Conservation (phyloP, 768 basidiomycete species). For the Hygrophoropsis aurantiaca region DNA sequence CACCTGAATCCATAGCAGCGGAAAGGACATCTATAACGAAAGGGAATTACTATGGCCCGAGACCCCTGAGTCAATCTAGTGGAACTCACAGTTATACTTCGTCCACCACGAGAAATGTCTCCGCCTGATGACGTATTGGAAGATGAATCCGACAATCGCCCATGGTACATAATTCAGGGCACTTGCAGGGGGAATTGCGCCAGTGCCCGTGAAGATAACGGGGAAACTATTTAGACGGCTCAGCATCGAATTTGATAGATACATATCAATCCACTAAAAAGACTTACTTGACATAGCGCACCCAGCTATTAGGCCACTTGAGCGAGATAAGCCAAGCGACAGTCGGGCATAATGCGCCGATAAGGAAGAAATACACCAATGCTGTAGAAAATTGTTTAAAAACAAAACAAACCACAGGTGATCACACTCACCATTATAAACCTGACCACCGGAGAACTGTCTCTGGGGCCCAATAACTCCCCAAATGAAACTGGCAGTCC, state of each 20-base stretch:
- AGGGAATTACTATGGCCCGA: too few relatives aligned
- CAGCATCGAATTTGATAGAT: not conserved
- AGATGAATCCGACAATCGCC: conserved; percentile 64
- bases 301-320: conserved; percentile 61
- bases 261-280: not conserved
- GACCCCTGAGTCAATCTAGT: not conserved
- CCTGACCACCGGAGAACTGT: conserved; percentile 66
- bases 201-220: conserved; percentile 55
- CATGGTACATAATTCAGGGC: conserved; percentile 69
- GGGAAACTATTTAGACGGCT: conserved; percentile 45
- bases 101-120: conserved; percentile 68
- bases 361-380: conserved; percentile 76
- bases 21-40: conserved; percentile 62
- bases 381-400: conserved; percentile 11
- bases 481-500: conserved; percentile 69
- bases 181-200: conserved; percentile 62
- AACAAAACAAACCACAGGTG: not conserved
- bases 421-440: conserved; percentile 45
- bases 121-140: conserved; percentile 60
- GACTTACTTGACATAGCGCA: conserved; percentile 64
- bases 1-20: conserved; percentile 70
- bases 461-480: conserved; percentile 77
- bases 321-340: conserved; percentile 51
- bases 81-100: conserved; percentile 44
- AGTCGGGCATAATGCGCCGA: conserved; percentile 64